These are phyloP conservation scores for Hypoxylon sp. DNA, from an alignment of 2,329 filamentous ascomycete species.

Conservation along the genomic window DNA sequence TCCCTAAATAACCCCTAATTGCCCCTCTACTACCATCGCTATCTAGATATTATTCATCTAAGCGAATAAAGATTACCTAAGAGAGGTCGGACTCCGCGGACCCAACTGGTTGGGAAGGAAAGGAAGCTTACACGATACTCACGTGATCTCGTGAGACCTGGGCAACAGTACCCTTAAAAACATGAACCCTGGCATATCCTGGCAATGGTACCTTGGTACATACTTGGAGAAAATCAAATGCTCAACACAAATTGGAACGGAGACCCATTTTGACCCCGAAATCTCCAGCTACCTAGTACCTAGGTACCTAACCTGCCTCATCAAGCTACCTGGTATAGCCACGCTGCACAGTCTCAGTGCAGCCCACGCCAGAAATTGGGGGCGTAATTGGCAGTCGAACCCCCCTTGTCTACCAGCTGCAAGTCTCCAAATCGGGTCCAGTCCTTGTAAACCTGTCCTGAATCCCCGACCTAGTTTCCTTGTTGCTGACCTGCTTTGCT, in stretches of 20 bases:
- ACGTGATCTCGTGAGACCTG: conserved; percentile 36
- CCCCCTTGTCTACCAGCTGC: conserved; percentile 11
- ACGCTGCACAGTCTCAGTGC: conserved; percentile 28
- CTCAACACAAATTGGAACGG: conserved; percentile 31
- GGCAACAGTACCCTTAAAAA: not conserved
- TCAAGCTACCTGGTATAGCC: conserved; percentile 22
- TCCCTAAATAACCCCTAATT: not conserved
- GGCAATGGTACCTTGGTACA: conserved; percentile 11
- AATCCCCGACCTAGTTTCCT: not conserved
- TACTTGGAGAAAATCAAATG: conserved; percentile 12
- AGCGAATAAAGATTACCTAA: conserved; percentile 8
- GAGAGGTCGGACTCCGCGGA: conserved; percentile 10
- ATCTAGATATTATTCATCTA: conserved; percentile 20
- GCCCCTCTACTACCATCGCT: not conserved
- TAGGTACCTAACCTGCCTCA: no score
- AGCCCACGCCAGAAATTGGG: conserved; percentile 24
- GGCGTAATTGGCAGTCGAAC: conserved; percentile 20
- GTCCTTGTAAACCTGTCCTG: conserved; percentile 28
- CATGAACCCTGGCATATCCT: not conserved
- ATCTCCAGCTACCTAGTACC: conserved; percentile 17
- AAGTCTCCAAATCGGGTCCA: conserved; percentile 17
- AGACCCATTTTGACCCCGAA: conserved; percentile 33
- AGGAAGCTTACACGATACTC: conserved; percentile 11
- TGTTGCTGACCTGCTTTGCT: conserved; percentile 19
- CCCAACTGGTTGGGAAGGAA: conserved; percentile 31